Conservation (phyloP, 345 rosid genomes). For the Brassica cretica region DNA sequence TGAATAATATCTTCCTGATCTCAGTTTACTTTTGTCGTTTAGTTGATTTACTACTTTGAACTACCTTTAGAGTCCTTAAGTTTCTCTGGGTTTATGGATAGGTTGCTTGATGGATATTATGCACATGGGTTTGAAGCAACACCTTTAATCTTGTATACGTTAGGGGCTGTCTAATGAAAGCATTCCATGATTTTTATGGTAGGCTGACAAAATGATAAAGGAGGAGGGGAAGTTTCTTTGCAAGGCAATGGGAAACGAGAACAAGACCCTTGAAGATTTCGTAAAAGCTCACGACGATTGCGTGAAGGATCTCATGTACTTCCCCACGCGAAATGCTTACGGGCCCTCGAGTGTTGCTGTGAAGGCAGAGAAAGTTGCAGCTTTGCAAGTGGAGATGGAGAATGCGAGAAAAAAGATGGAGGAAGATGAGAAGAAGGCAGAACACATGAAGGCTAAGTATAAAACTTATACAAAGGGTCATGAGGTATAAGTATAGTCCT, state of each 20-base stretch:
- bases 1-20: neutral
- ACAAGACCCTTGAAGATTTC: conserved; percentile 78
- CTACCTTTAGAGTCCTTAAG: neutral
- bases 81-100: conserved; percentile 3
- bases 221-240: conserved; percentile 75
- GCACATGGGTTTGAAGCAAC: conserved; percentile 12
- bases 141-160: neutral
- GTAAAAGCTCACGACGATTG: conserved; percentile 88
- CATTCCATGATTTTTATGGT: conserved; percentile 22
- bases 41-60: neutral
- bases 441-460: conserved; percentile 72
- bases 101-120: neutral
- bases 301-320: conserved; percentile 91
- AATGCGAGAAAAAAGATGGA: conserved; percentile 68
- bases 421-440: conserved; percentile 83
- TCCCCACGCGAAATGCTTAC: conserved; percentile 84
- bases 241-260: conserved; percentile 88
- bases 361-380: conserved; percentile 81
- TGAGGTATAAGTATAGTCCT: conserved; percentile 56
- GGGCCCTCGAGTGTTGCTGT: conserved; percentile 96
- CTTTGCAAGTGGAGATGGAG: conserved; percentile 80
- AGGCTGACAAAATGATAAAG: conserved; percentile 72
- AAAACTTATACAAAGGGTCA: conserved; percentile 89
- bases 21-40: conserved; percentile 14
- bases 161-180: conserved; percentile 1